Evolutionary conservation across 202 grass and related monocot species (phyloP).

Genomic region (Setaria italica): DNA sequence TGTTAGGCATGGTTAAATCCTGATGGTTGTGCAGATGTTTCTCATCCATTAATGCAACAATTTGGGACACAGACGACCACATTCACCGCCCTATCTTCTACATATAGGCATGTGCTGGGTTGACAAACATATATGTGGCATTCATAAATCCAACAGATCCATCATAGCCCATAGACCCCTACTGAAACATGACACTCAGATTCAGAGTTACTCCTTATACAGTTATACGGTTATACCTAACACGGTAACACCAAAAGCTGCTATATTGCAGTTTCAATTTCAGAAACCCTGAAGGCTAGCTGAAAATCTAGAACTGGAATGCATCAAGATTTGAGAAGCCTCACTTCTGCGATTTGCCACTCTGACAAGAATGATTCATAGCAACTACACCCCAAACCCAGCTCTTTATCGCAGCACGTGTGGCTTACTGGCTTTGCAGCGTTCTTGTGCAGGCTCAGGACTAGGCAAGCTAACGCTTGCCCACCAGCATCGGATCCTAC

Average conservation of each 20-base stretch:
- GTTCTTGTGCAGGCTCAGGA: neutral
- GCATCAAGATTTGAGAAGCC: neutral
- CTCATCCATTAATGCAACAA: neutral
- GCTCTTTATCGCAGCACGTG: neutral
- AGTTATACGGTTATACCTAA: neutral
- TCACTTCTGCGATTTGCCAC: neutral
- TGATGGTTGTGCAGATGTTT: neutral
- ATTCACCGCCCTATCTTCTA: neutral
- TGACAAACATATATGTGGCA: neutral
- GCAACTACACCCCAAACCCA: neutral
- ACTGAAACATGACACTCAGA: neutral
- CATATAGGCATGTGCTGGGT: neutral
- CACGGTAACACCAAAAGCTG: neutral
- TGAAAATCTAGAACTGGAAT: neutral
- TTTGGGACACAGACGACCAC: neutral
- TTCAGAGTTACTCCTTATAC: neutral
- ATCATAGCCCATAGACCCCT: neutral
- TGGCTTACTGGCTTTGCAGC: too few species aligned
- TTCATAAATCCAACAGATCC: neutral
- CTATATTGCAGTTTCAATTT: neutral
- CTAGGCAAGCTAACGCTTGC: neutral
- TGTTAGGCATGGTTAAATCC: neutral
- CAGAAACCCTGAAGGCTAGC: neutral
- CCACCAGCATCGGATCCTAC: neutral
- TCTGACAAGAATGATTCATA: neutral